Base-by-base conservation (phyloP, 768 basidiomycete genomes). In the Tricholoma flavovirens region DNA sequence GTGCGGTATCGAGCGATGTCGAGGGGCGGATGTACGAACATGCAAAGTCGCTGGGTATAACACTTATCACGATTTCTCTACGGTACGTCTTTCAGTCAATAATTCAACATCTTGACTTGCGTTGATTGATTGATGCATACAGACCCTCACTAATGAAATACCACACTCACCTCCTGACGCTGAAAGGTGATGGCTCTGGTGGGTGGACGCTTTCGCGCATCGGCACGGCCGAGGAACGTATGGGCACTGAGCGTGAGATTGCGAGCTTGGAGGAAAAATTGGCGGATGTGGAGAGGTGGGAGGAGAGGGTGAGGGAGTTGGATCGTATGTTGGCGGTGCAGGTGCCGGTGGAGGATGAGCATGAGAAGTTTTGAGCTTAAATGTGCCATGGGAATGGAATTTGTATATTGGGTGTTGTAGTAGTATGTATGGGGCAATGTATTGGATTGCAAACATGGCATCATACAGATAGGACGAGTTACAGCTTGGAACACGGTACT, bases 1-100 rank as follows among this genome's bases (percentile, higher is more conserved):
- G 89, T 54, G 96, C 95, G 0, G 93, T 98, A 9, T 95, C 93
- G 11, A 91, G 90, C 59, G 96, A 98, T 66, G 94, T 98, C 19
- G 95, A 98, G 68, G 94, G 94, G 0, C 77, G 83, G 60, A 94
- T 98, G 91, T 98, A 98, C 73, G 90, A 95, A 67, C 85, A 91
- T 60, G 87, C 90, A 26, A 97, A 97, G 70, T 79, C 84, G 30
- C 75, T 91, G 11, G 93, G 88, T 1, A 93, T 97, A 65, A 95
- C 95, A 0, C 79, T 98, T 48, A 88, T 98, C 56, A 98, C 94
- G 3, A 92, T 98, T 51, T 94, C 94, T 14, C 75, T 93, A 52
- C 85, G 88, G 88, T 89, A 61, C 1, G 80, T 68, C 21, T n/a
- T n/a, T n/a, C n/a, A n/a, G n/a, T n/a, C n/a, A n/a, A n/a, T n/a